A percentile compares a stretch with the other conserved stretches of the same genome.
Evolutionary conservation across 2,329 filamentous ascomycete genomes (phyloP).

Genomic region (Aspergillus piperis): DNA sequence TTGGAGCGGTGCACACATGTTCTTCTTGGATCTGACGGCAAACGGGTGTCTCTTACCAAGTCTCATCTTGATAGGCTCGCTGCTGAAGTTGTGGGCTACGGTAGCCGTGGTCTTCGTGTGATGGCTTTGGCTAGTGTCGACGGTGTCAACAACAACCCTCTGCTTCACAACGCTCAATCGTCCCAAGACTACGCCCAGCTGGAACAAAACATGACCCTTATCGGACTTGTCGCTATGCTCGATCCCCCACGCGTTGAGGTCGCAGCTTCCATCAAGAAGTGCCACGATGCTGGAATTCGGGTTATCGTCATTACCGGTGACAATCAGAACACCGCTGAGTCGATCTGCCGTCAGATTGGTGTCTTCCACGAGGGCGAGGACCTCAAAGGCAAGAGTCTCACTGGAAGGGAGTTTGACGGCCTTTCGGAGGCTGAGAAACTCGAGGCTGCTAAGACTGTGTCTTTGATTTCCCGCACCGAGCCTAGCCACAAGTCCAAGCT

Average conservation of each 20-base stretch:
- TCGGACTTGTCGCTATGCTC: conserved; percentile 93
- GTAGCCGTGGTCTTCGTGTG: conserved; percentile 87
- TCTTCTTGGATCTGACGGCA: conserved; percentile 75
- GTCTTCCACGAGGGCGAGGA: conserved; percentile 83
- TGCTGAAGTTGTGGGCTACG: conserved; percentile 83
- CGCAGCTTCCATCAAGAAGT: conserved; percentile 79
- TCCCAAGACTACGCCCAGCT: conserved; percentile 81
- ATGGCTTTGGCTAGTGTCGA: conserved; percentile 89
- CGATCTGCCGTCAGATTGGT: conserved; percentile 95
- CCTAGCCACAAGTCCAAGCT: conserved; percentile 96
- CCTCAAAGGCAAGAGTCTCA: conserved; percentile 88
- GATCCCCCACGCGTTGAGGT: conserved; percentile 96
- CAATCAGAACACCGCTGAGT: conserved; percentile 96
- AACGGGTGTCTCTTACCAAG: conserved; percentile 70
- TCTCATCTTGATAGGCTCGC: conserved; percentile 70
- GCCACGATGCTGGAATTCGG: conserved; percentile 88
- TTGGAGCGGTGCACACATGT: conserved; percentile 87
- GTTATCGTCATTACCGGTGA: conserved; percentile 98
- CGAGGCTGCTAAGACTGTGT: conserved; percentile 79
- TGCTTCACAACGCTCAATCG: conserved; percentile 74
- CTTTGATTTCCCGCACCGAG: conserved; percentile 93
- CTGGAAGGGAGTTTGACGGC: conserved; percentile 90
- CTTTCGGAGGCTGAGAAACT: conserved; percentile 77
- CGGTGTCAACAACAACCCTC: conserved; percentile 68
- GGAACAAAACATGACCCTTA: conserved; percentile 90